Conservation (phyloP, 768 basidiomycete species). For the Chlorophyllum brunneum region DNA sequence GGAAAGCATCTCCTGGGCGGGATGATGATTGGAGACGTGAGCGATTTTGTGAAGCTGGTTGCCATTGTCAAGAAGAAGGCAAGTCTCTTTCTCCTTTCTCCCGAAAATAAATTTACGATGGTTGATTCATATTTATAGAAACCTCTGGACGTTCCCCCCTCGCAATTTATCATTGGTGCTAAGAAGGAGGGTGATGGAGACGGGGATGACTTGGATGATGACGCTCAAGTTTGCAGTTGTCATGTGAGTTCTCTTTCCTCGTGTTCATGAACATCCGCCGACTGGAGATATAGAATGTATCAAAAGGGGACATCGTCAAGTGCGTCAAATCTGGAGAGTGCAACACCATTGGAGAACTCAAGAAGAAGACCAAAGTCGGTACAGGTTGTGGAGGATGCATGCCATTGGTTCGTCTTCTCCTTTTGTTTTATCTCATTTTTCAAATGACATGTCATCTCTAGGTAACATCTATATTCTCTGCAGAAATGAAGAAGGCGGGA, state of each 20-base stretch:
- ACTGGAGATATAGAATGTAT: conserved; percentile 42
- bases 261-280: not conserved
- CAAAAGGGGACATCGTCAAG: conserved; percentile 51
- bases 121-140: conserved; percentile 38
- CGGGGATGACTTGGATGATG: conserved; percentile 67
- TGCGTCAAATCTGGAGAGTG: conserved; percentile 49
- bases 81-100: conserved; percentile 6
- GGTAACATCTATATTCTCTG: conserved; percentile 36
- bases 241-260: conserved; percentile 34
- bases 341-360: conserved; percentile 47
- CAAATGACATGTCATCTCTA: conserved; percentile 6
- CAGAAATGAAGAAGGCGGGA: conserved; percentile 67
- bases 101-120: no score
- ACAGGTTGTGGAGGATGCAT: conserved; percentile 75
- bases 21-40: conserved; percentile 77
- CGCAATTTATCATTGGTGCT: conserved; percentile 61
- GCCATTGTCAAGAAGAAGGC: conserved; percentile 68
- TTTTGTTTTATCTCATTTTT: conserved; percentile 20
- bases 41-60: conserved; percentile 67
- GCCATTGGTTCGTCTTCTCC: conserved; percentile 40
- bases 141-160: conserved; percentile 59
- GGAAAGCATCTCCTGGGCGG: conserved; percentile 72
- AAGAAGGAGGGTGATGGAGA: conserved; percentile 45
- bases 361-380: conserved; percentile 64
- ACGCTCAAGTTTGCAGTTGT: conserved; percentile 69